Evolutionary conservation across 306 rosid genomes (phyloP).

Genomic region (Lathyrus tuberosus): DNA sequence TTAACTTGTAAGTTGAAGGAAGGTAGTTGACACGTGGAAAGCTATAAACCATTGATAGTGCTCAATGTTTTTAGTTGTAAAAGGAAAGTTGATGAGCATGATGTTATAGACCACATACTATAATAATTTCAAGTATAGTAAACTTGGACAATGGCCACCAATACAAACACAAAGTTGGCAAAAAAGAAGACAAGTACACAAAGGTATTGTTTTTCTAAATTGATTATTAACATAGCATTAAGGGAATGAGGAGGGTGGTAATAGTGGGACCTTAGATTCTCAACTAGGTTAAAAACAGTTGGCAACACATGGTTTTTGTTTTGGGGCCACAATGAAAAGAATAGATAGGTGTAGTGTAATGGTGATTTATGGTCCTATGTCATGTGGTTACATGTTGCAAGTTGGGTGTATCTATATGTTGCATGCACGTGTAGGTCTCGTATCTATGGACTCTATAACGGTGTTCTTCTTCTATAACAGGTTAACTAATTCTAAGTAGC

Average conservation of each 20-base stretch:
- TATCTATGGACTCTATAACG: slow-evolving; percentile 20
- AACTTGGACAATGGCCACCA: slow-evolving; percentile 44
- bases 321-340: slow-evolving; percentile 47
- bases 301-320: slow-evolving; percentile 75
- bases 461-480: no score
- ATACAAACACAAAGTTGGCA: slow-evolving; percentile 46
- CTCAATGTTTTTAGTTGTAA: slow-evolving; percentile 46
- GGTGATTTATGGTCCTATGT: slow-evolving; percentile 59
- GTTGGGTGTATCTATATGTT: slow-evolving; percentile 46
- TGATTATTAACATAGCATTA: slow-evolving; percentile 7
- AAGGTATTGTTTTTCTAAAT: slow-evolving; percentile 41
- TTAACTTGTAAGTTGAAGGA: slow-evolving; percentile 73
- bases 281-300: slow-evolving; percentile 52
- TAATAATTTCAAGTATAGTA: slow-evolving; percentile 39
- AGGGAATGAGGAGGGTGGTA: slow-evolving; percentile 11
- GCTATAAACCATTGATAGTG: slow-evolving; percentile 62
- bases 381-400: slow-evolving; percentile 68
- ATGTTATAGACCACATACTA: slow-evolving; percentile 37
- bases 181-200: slow-evolving; percentile 55
- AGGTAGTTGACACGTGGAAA: slow-evolving; percentile 65
- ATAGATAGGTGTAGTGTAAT: slow-evolving; percentile 31
- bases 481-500: background rate
- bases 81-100: slow-evolving; percentile 59
- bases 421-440: slow-evolving; percentile 52
- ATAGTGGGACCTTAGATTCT: slow-evolving; percentile 46